phyloP scores from a whole-genome alignment of 1,139 yeast species.

The Pneumocystis jirovecii region DNA sequence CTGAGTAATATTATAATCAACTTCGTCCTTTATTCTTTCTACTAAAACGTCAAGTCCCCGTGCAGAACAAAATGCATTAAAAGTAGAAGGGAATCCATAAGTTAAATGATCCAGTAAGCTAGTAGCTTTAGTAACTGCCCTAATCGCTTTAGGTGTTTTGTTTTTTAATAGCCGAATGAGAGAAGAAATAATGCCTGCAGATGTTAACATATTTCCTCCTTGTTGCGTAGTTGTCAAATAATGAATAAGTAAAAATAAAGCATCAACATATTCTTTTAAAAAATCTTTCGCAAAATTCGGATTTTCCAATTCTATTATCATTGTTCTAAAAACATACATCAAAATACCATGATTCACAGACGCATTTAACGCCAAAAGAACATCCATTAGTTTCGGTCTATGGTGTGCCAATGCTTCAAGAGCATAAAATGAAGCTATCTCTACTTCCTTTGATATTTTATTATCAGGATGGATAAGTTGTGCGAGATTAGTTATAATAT shows the following conservation, averaged over 20 bases:
- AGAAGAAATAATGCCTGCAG: conserved; percentile 62
- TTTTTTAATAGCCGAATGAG: conserved; percentile 47
- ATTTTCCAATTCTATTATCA: conserved; percentile 35
- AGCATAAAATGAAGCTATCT: conserved; percentile 48
- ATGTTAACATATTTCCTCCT: conserved; percentile 14
- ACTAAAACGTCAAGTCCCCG: conserved; percentile 55
- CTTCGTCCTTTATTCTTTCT: conserved; percentile 44
- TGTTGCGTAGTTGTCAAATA: conserved; percentile 13
- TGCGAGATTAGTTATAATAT: conserved; percentile 52
- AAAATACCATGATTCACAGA: conserved; percentile 75
- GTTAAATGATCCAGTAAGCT: conserved; percentile 47
- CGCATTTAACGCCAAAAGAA: conserved; percentile 73
- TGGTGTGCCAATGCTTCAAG: conserved; percentile 58
- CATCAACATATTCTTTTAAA: conserved; percentile 10
- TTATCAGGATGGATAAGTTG: conserved; percentile 53
- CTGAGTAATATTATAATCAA: conserved; percentile 29
- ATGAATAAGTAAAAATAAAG: conserved; percentile 17
- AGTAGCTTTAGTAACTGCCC: conserved; percentile 35
- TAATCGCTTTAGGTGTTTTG: conserved; percentile 23
- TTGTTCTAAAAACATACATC: conserved; percentile 53
- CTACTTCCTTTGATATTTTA: conserved; percentile 36
- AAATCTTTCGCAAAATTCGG: conserved; percentile 21
- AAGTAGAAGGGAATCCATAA: conserved; percentile 33
- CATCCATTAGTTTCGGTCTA: conserved; percentile 60
- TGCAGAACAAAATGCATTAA: conserved; percentile 46